Base-by-base conservation (phyloP, 352 stramenopile species). In the Phytophthora idaei region DNA sequence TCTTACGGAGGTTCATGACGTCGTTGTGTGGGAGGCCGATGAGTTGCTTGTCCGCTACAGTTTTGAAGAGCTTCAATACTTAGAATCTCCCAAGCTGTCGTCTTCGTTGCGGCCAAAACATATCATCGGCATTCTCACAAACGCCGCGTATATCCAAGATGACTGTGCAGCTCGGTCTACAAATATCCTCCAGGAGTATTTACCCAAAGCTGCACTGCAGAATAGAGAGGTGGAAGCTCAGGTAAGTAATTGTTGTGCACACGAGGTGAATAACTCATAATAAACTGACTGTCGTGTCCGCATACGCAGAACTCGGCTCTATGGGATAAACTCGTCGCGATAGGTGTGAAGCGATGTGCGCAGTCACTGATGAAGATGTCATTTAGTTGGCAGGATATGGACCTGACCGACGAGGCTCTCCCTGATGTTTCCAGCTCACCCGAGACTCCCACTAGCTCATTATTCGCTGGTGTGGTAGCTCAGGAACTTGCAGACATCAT, bases 331-430 rank as follows among this genome's bases (percentile, higher is more conserved):
- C 52, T 90, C 2, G 71, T 90, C 2, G 60, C 70, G 6, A 51
- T 83, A 10, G 81, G 75, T 1, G 76, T 89, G 46, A 83, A 90
- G 44, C 78, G 82, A 55, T 85, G 69, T 21, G 81, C 81, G 0
- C 81, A 92, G 42, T 87, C 85, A 2, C 54, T 92, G 9, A 66
- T 93, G 61, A 83, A 84, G 21, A 89, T 90, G 83, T 89, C 80
- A 4, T 83, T 93, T 50, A 69, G 51, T 8, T 93, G 81, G 85
- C 67, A 81, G 49, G 74, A 86, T 42, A 39, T 93, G 25, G 85
- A 93, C 51, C 42, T 92, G 34, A 75, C 73, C 0, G 83, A 90
- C 34, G 81, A 90, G 25, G 32, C 41, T 12, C 68, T 90, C 15
- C 71, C 72, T 3, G 77, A 87, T 21, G 56, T 81, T 27, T 71